Evolutionary conservation across 768 basidiomycete species (phyloP).

Genomic region (Daedalea quercina): DNA sequence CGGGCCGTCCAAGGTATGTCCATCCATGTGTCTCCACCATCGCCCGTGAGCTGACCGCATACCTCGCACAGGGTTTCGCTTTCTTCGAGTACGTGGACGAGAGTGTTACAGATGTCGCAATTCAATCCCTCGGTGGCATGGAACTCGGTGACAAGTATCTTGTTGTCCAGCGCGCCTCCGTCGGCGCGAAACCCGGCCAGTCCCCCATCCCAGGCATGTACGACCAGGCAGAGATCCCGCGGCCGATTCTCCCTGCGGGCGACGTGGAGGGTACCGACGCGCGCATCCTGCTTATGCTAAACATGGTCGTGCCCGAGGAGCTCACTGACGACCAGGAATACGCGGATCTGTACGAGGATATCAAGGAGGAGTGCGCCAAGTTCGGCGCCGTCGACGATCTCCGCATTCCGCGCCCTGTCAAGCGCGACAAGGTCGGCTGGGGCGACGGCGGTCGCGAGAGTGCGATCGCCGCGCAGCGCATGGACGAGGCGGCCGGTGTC

Average conservation of each 20-base stretch:
- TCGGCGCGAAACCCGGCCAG: conserved; percentile 80
- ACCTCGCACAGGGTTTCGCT: conserved; percentile 75
- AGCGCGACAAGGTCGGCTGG: conserved; percentile 82
- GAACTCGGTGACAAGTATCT: conserved; percentile 93
- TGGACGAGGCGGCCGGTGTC: conserved; percentile 87
- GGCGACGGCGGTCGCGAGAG: conserved; percentile 56
- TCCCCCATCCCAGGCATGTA: conserved; percentile 58
- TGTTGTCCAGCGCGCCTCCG: conserved; percentile 94
- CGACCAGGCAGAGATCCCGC: conserved; percentile 78
- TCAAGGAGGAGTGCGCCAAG: conserved; percentile 82
- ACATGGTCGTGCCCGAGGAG: conserved; percentile 97
- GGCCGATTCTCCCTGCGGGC: conserved; percentile 83
- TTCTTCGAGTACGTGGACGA: conserved; percentile 98
- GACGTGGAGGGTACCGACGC: conserved; percentile 47
- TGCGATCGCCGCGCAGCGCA: conserved; percentile 58
- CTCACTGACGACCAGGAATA: conserved; percentile 88
- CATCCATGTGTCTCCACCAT: neutral
- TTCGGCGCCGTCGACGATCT: conserved; percentile 82
- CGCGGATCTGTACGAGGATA: conserved; percentile 89
- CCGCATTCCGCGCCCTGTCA: conserved; percentile 82
- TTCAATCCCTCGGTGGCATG: conserved; percentile 95
- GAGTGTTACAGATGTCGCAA: conserved; percentile 87
- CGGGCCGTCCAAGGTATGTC: conserved; percentile 75
- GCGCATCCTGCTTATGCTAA: conserved; percentile 92
- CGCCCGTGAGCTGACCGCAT: neutral